These are phyloP conservation scores for Cladophialophora chaetospira DNA, from an alignment of 2,329 filamentous ascomycete species.

Conservation along the genomic window DNA sequence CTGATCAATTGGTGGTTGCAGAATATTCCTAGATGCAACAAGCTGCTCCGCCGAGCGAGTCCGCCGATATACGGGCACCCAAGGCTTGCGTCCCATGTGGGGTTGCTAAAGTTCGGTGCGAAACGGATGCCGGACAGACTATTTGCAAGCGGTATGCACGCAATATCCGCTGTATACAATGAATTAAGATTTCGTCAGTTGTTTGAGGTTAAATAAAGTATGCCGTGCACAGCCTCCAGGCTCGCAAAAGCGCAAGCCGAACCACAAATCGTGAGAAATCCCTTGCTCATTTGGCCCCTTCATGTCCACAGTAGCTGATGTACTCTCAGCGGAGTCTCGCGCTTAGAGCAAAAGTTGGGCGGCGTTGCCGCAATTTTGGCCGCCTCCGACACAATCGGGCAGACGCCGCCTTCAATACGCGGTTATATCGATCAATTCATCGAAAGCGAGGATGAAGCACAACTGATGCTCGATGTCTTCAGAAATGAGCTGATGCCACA, in stretches of 20 bases:
- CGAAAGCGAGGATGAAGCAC: constrained; percentile 19
- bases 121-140: constrained; percentile 11
- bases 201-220: constrained; percentile 35
- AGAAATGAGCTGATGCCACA: constrained; percentile 29
- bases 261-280: constrained; percentile 1
- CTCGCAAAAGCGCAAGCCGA: constrained; percentile 31
- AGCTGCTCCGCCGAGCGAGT: constrained; percentile 10
- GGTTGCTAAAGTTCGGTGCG: constrained; percentile 26
- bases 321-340: constrained; percentile 28
- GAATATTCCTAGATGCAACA: background rate
- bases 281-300: background rate
- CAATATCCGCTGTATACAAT: background rate
- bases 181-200: constrained; percentile 27
- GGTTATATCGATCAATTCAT: constrained; percentile 9
- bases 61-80: constrained; percentile 12
- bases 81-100: constrained; percentile 29
- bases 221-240: constrained; percentile 35
- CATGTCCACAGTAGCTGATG: background rate
- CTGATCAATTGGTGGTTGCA: too few species aligned
- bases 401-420: background rate
- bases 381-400: constrained; percentile 8
- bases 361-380: constrained; percentile 35
- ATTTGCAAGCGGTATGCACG: constrained; percentile 27
- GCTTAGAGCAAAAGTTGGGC: constrained; percentile 36
- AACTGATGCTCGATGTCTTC: constrained; percentile 25